Evolutionary conservation across 768 basidiomycete genomes (phyloP).

Genomic region (Omphalotus guepiniiformis): DNA sequence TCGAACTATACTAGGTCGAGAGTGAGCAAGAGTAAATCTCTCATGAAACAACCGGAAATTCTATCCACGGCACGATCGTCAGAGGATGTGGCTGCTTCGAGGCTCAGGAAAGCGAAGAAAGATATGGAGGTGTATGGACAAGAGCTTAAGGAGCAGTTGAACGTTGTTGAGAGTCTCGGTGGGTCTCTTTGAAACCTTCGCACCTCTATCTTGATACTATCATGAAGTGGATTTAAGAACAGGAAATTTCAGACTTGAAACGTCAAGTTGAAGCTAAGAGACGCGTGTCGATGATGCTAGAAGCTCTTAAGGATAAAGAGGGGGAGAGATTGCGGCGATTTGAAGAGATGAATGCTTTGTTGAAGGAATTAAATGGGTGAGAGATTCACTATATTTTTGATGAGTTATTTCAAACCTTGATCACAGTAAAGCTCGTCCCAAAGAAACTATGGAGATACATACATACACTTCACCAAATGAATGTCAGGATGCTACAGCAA

Average conservation of each 20-base stretch:
- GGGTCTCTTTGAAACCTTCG: neutral
- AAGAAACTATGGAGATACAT: neutral
- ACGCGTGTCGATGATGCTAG: neutral
- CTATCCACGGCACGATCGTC: slow-evolving; percentile 8
- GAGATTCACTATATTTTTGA: neutral
- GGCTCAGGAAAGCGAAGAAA: slow-evolving; percentile 9
- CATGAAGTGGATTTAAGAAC: neutral
- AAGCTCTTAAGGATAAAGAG: slow-evolving; percentile 1
- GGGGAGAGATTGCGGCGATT: neutral
- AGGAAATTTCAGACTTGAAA: neutral
- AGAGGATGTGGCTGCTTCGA: slow-evolving; percentile 12
- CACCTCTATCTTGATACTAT: too few relatives aligned
- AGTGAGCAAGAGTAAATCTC: slow-evolving; percentile 5
- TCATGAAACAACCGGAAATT: slow-evolving; percentile 11
- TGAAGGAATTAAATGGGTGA: neutral
- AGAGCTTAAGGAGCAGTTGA: slow-evolving; percentile 1
- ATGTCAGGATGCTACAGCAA: neutral
- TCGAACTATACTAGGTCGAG: neutral
- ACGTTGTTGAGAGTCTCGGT: neutral
- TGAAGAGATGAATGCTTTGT: neutral
- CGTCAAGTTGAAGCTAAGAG: neutral
- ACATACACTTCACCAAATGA: neutral
- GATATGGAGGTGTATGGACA: slow-evolving; percentile 5
- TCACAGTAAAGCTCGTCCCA: neutral
- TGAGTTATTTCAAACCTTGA: neutral